phyloP scores from a whole-genome alignment of 805 yeast species.

The Geotrichum ghanense region DNA sequence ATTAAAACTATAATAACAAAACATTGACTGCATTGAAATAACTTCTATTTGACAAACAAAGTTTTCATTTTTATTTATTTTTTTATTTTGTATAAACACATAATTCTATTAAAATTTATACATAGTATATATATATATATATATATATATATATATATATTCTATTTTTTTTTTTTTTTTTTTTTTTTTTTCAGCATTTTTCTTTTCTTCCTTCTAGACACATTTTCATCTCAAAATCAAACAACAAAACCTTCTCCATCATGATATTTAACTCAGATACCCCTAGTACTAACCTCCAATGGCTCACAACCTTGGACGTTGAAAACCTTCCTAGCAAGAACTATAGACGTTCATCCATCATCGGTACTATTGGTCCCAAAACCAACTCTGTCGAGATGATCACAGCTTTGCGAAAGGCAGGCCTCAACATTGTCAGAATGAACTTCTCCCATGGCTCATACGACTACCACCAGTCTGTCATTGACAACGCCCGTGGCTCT shows the following conservation, averaged over 20 bases:
- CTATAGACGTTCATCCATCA: conserved; percentile 89
- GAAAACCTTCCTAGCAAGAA: conserved; percentile 61
- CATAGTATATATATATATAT: no score
- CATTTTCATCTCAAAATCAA: no score
- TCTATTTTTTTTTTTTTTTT: no score
- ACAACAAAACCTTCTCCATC: background rate
- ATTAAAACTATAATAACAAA: no score
- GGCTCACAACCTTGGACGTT: conserved; percentile 75
- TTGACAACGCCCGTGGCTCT: conserved; percentile 93
- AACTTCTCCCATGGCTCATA: conserved; percentile 80
- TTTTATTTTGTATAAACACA: no score
- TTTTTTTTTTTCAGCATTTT: no score
- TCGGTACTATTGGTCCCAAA: conserved; percentile 96
- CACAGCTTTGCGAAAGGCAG: conserved; percentile 63
- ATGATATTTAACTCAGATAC: conserved; percentile 20
- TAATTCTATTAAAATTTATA: no score
- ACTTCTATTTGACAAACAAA: no score
- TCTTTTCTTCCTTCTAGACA: no score
- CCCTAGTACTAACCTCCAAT: conserved; percentile 40
- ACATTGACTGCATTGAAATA: no score
- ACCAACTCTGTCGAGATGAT: conserved; percentile 82
- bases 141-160: no score
- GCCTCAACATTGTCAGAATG: conserved; percentile 1
- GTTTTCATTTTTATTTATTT: no score
- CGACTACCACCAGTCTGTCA: conserved; percentile 94